Evolutionary conservation across 139 green algal genomes (phyloP), one percentile per base, ranked within the genome.

Genomic region (Microglena sp.): DNA sequence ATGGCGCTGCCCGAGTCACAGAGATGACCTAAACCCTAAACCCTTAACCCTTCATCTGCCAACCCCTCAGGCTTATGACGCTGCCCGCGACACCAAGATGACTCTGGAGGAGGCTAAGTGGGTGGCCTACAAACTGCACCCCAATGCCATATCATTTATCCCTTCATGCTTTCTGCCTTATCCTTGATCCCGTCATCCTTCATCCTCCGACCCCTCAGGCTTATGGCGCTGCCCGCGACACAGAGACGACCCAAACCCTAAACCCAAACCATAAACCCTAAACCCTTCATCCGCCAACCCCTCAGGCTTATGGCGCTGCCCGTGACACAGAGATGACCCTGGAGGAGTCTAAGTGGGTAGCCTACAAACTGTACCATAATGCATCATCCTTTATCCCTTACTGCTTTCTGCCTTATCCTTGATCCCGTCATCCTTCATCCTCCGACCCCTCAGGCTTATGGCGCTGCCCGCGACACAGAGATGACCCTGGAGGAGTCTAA

Each of bases 401-500:
- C 28, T 5, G 29, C 56, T 4, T 5, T 5, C 29, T 62, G 30
- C 28, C 29, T 24, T 22, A 5, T 5, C 29, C 56, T 31, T 4
- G 30, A 24, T 18, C 56, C 18, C 29, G 30, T 2, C 5, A 29
- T 11, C 18, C 2, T 31, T 55, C 60, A 54, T 75, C 76, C 55
- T 55, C n/a, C n/a, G n/a, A n/a, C n/a, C 28, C 69, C 63, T 26
- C 68, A 77, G 76, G 79, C 79, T 1, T 86, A 86, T 34, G 79
- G 79, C 54, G 75, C 75, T 1, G 79, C 79, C 0, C 67, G 75
- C 1, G 79, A 86, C 70, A 82, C 75, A 33, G 79, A 82, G 61
- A 86, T 86, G 79, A 82, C 64, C 1, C 60, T 78, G 43, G 79
- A 86, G 29, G 76, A 85, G 72, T 74, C 79, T 46, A 85, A 85